phyloP scores from a whole-genome alignment of 352 stramenopile species.

The Saprolegnia parasitica region DNA sequence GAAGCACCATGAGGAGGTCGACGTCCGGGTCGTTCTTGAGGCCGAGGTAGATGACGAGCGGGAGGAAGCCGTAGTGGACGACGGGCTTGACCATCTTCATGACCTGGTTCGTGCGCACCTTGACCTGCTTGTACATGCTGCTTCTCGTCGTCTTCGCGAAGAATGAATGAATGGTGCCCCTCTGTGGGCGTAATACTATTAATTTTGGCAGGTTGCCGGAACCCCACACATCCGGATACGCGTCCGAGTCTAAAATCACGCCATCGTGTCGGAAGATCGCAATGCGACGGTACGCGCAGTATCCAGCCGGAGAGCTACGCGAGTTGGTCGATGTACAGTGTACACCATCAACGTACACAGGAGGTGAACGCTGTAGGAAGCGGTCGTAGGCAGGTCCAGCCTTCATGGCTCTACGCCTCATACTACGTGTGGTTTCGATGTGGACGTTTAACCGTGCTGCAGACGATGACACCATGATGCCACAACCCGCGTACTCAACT shows the following conservation, averaged over 20 bases:
- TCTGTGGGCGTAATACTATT: slow-evolving; percentile 11
- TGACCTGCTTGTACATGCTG: slow-evolving; percentile 29
- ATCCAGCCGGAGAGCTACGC: too few species aligned
- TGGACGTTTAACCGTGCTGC: too few species aligned
- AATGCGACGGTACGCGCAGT: background rate
- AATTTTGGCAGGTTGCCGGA: background rate
- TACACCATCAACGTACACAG: too few species aligned
- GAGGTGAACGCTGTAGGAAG: too few species aligned
- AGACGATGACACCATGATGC: too few species aligned
- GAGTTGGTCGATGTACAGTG: too few species aligned
- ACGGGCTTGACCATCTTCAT: slow-evolving; percentile 82
- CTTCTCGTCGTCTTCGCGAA: slow-evolving; percentile 7
- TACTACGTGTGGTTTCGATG: too few species aligned
- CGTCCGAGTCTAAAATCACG: background rate
- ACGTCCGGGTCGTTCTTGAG: slow-evolving; percentile 64
- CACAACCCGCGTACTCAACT: too few species aligned
- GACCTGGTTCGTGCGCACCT: slow-evolving; percentile 28
- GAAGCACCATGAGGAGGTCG: slow-evolving; percentile 27
- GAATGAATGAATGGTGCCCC: background rate
- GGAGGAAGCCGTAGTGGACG: slow-evolving; percentile 77
- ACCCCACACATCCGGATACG: background rate
- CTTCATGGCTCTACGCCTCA: too few species aligned
- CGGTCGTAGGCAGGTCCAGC: too few species aligned
- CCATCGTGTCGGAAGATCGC: too few species aligned
- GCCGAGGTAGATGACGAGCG: slow-evolving; percentile 73